These are phyloP conservation scores for Neopestalotiopsis sp. DNA, from an alignment of 2,329 filamentous ascomycete species.

Conservation along the genomic window DNA sequence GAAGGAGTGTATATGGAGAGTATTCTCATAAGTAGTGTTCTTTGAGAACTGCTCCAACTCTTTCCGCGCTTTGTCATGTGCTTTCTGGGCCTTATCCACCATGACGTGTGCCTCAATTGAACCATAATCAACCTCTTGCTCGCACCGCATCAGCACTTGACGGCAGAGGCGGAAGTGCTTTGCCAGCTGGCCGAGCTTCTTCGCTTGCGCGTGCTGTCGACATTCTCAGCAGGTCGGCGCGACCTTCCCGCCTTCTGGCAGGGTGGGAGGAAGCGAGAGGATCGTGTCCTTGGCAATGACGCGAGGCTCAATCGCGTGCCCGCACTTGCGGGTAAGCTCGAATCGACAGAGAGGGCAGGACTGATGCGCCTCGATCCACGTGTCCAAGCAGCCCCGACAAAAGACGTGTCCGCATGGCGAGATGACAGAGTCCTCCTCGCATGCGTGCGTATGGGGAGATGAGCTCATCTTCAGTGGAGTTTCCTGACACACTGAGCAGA, in stretches of 20 bases:
- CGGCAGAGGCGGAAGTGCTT: slow-evolving; percentile 19
- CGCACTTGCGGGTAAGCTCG: slow-evolving; percentile 35
- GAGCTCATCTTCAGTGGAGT: not conserved
- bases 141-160: slow-evolving; percentile 17
- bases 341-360: slow-evolving; percentile 43
- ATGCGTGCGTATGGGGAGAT: not conserved
- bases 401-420: slow-evolving; percentile 44
- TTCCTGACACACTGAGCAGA: slow-evolving; percentile 1
- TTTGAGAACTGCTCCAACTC: slow-evolving; percentile 24
- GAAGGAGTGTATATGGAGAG: not conserved
- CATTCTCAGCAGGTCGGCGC: slow-evolving; percentile 25
- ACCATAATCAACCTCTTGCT: not conserved
- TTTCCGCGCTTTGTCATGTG: slow-evolving; percentile 22
- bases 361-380: slow-evolving; percentile 31
- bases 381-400: slow-evolving; percentile 35
- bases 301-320: slow-evolving; percentile 34
- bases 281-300: slow-evolving; percentile 37
- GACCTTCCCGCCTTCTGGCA: slow-evolving; percentile 38
- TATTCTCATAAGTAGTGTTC: slow-evolving; percentile 11
- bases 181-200: slow-evolving; percentile 19
- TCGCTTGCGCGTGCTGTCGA: slow-evolving; percentile 16
- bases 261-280: slow-evolving; percentile 39
- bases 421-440: slow-evolving; percentile 26
- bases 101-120: not conserved
- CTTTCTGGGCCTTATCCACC: slow-evolving; percentile 19